Evolutionary conservation across 106 monocot genomes (phyloP).

Genomic region (Acanthochlamys bracteata): DNA sequence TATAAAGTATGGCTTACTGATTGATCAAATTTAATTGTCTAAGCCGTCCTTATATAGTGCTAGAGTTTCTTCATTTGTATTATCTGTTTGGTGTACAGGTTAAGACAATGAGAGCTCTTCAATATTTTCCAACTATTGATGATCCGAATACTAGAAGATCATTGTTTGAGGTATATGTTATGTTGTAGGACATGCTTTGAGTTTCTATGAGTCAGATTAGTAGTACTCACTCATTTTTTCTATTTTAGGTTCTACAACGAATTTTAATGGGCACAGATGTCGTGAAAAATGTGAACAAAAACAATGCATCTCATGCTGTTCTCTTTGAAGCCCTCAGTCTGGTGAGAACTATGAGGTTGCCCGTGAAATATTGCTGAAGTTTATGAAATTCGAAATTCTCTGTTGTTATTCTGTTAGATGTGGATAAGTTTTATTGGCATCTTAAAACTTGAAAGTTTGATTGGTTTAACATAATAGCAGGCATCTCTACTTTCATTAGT

Average conservation of each 20-base stretch:
- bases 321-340: constrained; percentile 96
- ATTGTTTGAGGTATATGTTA: constrained; percentile 73
- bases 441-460: no score
- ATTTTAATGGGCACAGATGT: constrained; percentile 97
- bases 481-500: no score
- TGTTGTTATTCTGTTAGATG: no score
- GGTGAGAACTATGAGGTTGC: constrained; percentile 35
- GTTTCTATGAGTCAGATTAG: background rate
- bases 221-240: constrained; percentile 3
- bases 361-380: background rate
- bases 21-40: no score
- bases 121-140: constrained; percentile 93
- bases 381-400: background rate
- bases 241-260: constrained; percentile 83
- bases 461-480: no score
- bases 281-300: constrained; percentile 98
- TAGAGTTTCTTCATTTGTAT: no score
- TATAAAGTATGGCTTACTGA: no score
- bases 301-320: constrained; percentile 98
- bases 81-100: constrained; percentile 39
- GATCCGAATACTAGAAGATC: constrained; percentile 87
- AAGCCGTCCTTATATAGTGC: no score
- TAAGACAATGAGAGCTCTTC: constrained; percentile 98
- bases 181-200: background rate
- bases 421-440: no score